phyloP scores from a whole-genome alignment of 495 filamentous ascomycete genomes.

The Podospora pseudoanserina region DNA sequence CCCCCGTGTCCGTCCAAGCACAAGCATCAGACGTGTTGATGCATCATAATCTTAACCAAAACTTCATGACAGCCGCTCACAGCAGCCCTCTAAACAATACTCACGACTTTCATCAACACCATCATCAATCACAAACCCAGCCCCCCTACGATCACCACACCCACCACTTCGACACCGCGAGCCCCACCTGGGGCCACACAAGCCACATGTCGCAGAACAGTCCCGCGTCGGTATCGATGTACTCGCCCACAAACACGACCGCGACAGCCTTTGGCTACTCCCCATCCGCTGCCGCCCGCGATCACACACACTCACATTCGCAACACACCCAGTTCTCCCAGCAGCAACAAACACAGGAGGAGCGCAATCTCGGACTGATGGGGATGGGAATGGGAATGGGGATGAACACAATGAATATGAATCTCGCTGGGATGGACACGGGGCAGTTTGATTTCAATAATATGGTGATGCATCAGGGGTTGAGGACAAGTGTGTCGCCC shows the following conservation, averaged over 20 bases:
- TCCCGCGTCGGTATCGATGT: neutral
- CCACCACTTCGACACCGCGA: neutral
- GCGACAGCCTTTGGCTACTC: neutral
- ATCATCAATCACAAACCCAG: neutral
- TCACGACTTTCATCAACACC: neutral
- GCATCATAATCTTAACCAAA: neutral
- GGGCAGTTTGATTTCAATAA: neutral
- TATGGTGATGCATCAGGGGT: neutral
- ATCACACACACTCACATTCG: neutral
- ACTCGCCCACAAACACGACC: neutral
- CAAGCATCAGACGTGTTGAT: neutral
- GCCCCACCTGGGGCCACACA: neutral
- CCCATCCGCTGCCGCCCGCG: neutral
- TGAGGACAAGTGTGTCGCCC: neutral
- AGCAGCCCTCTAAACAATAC: neutral
- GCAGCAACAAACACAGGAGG: neutral
- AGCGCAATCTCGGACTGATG: neutral
- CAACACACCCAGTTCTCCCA: neutral
- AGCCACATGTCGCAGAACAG: neutral
- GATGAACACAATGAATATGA: neutral
- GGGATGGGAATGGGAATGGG: neutral
- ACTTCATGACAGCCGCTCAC: neutral
- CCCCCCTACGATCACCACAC: constrained; percentile 1
- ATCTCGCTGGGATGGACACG: neutral
- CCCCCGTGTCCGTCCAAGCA: neutral